Percentiles rank a stretch among this genome's conserved stretches.
These are phyloP conservation scores for Ceratocystis eucalypticola DNA, from an alignment of 2,329 filamentous ascomycete genomes.

Conservation along the genomic window DNA sequence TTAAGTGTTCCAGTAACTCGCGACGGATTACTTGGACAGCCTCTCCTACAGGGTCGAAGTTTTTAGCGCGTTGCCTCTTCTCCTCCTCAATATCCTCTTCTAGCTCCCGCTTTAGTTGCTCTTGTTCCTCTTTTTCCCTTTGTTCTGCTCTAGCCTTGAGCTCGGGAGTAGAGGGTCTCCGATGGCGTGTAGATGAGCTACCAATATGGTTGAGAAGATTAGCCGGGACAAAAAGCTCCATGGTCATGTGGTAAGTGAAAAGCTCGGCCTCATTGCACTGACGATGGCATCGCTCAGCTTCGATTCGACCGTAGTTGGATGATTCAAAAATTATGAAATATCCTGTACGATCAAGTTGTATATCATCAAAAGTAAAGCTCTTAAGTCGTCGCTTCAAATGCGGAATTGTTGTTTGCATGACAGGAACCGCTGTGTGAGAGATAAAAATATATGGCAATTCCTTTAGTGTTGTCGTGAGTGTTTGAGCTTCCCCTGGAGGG, in stretches of 20 bases:
- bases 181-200: slow-evolving; percentile 14
- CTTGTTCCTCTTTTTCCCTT: slow-evolving; percentile 50
- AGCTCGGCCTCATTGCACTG: slow-evolving; percentile 68
- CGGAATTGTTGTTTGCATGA: slow-evolving; percentile 68
- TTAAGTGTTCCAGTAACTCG: slow-evolving; percentile 74
- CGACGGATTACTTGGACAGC: slow-evolving; percentile 65
- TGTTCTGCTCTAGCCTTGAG: slow-evolving; percentile 27
- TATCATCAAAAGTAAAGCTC: slow-evolving; percentile 64
- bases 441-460: slow-evolving; percentile 84
- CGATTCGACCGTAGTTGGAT: slow-evolving; percentile 58
- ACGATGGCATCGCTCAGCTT: slow-evolving; percentile 67
- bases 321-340: slow-evolving; percentile 90
- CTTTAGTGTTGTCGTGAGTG: slow-evolving; percentile 56
- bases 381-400: slow-evolving; percentile 86
- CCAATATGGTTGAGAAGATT: slow-evolving; percentile 20
- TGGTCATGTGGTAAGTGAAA: slow-evolving; percentile 84
- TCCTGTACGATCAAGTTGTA: slow-evolving; percentile 70
- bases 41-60: slow-evolving; percentile 80
- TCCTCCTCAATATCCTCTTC: slow-evolving; percentile 79
- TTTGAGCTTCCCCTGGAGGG: slow-evolving; percentile 47
- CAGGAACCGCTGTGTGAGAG: slow-evolving; percentile 71
- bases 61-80: slow-evolving; percentile 71
- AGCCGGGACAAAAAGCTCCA: slow-evolving; percentile 51
- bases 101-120: slow-evolving; percentile 54
- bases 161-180: slow-evolving; percentile 16